phyloP scores from a whole-genome alignment of 2,329 filamentous ascomycete genomes.

The Emydomyces testavorans region DNA sequence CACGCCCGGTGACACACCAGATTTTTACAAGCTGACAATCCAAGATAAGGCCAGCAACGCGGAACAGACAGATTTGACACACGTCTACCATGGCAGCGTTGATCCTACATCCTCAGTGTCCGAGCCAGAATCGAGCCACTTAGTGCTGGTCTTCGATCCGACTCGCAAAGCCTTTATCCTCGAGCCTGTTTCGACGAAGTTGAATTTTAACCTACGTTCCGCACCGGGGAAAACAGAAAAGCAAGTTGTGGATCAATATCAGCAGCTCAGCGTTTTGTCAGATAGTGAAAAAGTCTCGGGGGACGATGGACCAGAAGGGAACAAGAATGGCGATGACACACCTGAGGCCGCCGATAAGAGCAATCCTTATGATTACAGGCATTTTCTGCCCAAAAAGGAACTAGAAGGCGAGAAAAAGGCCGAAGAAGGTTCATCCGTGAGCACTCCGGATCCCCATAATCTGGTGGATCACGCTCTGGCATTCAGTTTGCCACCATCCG shows the following conservation, averaged over 20 bases:
- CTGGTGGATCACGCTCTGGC: conserved; percentile 26
- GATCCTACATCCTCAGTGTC: conserved; percentile 26
- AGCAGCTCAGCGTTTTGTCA: conserved; percentile 46
- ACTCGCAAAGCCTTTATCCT: conserved; percentile 65
- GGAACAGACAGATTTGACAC: conserved; percentile 30
- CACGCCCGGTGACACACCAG: conserved; percentile 25
- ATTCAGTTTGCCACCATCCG: conserved; percentile 24
- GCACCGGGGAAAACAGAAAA: conserved; percentile 56
- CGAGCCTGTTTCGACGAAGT: conserved; percentile 67
- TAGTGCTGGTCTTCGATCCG: conserved; percentile 62
- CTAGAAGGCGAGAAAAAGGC: conserved; percentile 26
- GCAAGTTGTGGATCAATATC: conserved; percentile 54
- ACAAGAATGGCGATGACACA: conserved; percentile 32
- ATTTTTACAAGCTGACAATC: conserved; percentile 33
- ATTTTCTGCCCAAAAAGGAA: conserved; percentile 37
- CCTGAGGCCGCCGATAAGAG: conserved; percentile 30
- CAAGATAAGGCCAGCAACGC: conserved; percentile 33
- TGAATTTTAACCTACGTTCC: conserved; percentile 74
- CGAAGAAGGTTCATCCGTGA: conserved; percentile 22
- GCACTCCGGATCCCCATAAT: conserved; percentile 29
- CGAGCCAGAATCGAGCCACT: conserved; percentile 24
- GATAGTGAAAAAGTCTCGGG: conserved; percentile 28
- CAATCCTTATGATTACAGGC: conserved; percentile 41
- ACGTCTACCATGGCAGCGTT: conserved; percentile 33
- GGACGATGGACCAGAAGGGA: conserved; percentile 25